phyloP scores from a whole-genome alignment of 352 stramenopile genomes.

The Pythium apleroticum region DNA sequence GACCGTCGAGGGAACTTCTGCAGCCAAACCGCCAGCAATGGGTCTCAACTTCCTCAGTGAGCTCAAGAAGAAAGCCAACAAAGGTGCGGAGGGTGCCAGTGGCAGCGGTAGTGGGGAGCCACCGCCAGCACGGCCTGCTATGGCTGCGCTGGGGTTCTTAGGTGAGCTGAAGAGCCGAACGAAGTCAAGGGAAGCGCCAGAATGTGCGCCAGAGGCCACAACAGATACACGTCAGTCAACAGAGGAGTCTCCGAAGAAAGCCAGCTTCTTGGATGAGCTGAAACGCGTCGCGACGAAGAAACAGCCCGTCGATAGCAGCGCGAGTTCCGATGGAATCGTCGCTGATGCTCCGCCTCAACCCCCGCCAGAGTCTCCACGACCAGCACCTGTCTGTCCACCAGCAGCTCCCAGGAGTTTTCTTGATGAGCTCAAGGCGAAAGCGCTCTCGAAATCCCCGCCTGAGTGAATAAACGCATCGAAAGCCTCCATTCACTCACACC shows the following conservation, averaged over 20 bases:
- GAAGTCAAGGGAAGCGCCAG: not conserved
- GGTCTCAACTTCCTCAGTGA: slow-evolving; percentile 21
- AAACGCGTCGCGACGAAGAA: slow-evolving; percentile 6
- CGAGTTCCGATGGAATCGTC: not conserved
- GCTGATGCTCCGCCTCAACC: slow-evolving; percentile 5
- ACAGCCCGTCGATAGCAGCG: not conserved
- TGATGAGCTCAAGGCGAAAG: slow-evolving; percentile 24
- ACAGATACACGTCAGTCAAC: not conserved
- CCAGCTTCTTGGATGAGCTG: slow-evolving; percentile 25
- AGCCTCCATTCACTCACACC: not conserved
- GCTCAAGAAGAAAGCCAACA: slow-evolving; percentile 11
- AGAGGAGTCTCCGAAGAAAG: slow-evolving; percentile 5
- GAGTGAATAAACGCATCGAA: not conserved
- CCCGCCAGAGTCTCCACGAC: not conserved
- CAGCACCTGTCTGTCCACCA: not conserved
- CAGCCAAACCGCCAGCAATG: not conserved
- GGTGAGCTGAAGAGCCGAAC: slow-evolving; percentile 14
- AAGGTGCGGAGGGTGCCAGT: not conserved
- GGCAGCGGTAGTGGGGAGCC: not conserved
- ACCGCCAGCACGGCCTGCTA: not conserved
- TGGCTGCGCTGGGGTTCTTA: not conserved
- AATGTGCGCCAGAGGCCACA: not conserved
- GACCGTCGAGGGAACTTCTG: not conserved
- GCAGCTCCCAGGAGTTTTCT: slow-evolving; percentile 20
- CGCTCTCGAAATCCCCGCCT: not conserved